phyloP scores from a whole-genome alignment of 2,329 filamentous ascomycete species.

The Setomelanomma holmii region DNA sequence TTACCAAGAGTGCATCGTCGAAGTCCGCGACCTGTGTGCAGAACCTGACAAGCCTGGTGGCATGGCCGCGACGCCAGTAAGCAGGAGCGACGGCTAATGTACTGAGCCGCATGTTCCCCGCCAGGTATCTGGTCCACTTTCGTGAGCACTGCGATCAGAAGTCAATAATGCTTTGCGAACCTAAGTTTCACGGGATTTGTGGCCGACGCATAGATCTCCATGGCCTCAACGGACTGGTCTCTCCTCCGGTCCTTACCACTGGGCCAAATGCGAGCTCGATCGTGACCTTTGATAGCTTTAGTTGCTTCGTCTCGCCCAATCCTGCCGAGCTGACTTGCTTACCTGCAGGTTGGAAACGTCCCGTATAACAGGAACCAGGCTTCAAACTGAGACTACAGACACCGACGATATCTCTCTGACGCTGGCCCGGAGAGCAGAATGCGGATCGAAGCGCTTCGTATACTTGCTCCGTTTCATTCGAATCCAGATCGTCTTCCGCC shows the following conservation, averaged over 20 bases:
- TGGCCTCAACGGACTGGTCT: slow-evolving; percentile 25
- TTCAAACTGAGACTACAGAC: slow-evolving; percentile 33
- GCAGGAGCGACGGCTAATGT: slow-evolving; percentile 31
- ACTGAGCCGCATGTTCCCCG: slow-evolving; percentile 23
- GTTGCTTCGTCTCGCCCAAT: slow-evolving; percentile 4
- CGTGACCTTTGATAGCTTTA: slow-evolving; percentile 11
- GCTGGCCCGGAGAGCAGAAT: slow-evolving; percentile 7
- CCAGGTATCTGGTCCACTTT: slow-evolving; percentile 11
- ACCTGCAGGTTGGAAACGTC: slow-evolving; percentile 24
- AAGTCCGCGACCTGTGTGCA: slow-evolving; percentile 34
- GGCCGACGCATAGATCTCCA: slow-evolving; percentile 23
- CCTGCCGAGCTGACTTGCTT: slow-evolving; percentile 18
- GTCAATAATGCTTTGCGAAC: slow-evolving; percentile 11
- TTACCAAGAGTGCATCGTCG: slow-evolving; percentile 28
- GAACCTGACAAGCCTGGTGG: slow-evolving; percentile 29
- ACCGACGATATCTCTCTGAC: slow-evolving; percentile 27
- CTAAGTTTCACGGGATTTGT: slow-evolving; percentile 31
- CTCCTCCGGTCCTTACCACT: slow-evolving; percentile 13
- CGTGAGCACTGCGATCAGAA: background rate
- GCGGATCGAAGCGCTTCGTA: slow-evolving; percentile 29
- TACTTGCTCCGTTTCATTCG: slow-evolving; percentile 19
- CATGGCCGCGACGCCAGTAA: slow-evolving; percentile 40
- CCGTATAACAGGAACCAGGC: slow-evolving; percentile 26
- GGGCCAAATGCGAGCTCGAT: slow-evolving; percentile 1
- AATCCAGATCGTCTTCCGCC: slow-evolving; percentile 19